These are phyloP conservation scores for Nissolia schottii DNA, from an alignment of 306 rosid genomes.

Conservation along the genomic window DNA sequence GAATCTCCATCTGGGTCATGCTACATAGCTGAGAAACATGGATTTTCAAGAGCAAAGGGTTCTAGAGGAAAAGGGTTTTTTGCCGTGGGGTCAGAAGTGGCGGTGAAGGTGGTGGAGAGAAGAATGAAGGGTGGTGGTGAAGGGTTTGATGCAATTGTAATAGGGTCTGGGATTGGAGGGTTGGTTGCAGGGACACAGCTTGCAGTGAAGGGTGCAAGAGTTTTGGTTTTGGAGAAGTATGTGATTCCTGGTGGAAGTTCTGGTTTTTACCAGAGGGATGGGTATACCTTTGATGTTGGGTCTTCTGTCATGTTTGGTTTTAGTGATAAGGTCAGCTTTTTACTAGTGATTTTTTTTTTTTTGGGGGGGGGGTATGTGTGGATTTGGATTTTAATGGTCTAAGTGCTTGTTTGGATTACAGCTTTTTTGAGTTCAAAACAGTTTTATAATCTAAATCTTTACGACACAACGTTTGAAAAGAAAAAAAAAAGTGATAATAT, in stretches of 20 bases:
- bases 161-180: constrained; percentile 96
- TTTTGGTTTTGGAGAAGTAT: constrained; percentile 89
- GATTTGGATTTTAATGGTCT: not conserved
- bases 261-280: constrained; percentile 81
- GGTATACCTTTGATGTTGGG: constrained; percentile 92
- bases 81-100: constrained; percentile 35
- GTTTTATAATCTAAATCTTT: no score
- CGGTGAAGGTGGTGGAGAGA: constrained; percentile 33
- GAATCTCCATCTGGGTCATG: constrained; percentile 16
- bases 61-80: constrained; percentile 21
- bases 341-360: not conserved
- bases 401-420: no score
- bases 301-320: constrained; percentile 99
- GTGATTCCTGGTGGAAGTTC: constrained; percentile 99
- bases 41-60: not conserved
- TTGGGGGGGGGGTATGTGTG: not conserved
- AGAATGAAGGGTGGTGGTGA: constrained; percentile 15
- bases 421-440: no score
- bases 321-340: constrained; percentile 74
- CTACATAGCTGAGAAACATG: not conserved
- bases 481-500: no score
- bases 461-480: no score
- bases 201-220: constrained; percentile 91
- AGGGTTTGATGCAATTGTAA: constrained; percentile 75
- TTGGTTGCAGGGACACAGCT: constrained; percentile 88